Percentiles rank a stretch among this genome's conserved stretches.
phyloP scores from a whole-genome alignment of 192 early-diverging fungal species.

The Kickxella alabastrina region DNA sequence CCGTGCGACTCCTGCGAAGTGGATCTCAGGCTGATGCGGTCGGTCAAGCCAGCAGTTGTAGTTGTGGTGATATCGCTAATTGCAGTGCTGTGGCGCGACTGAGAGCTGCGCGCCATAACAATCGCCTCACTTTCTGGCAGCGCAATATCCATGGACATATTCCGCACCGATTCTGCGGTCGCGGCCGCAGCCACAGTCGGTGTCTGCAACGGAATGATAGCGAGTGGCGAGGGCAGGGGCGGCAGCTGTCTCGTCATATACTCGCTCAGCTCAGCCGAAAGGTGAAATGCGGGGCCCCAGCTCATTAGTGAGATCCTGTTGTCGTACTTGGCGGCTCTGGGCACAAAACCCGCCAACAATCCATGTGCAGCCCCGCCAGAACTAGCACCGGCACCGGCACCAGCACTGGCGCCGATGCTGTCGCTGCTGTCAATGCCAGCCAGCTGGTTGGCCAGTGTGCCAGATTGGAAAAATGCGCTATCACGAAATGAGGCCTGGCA shows the following conservation, averaged over 20 bases:
- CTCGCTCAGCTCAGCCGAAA: constrained; percentile 3
- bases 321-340: not conserved
- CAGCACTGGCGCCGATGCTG: not conserved
- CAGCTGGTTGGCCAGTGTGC: not conserved
- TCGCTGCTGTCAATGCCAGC: not conserved
- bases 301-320: not conserved
- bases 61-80: not conserved
- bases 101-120: not conserved
- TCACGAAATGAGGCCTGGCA: constrained; percentile 1
- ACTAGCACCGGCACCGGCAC: not conserved
- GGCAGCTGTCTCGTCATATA: constrained; percentile 20
- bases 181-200: not conserved
- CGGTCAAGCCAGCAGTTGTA: not conserved
- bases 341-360: too few species aligned
- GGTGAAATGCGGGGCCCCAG: not conserved
- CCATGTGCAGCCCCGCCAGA: too few species aligned
- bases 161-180: constrained; percentile 1
- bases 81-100: constrained; percentile 5
- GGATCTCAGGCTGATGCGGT: constrained; percentile 18
- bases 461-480: constrained; percentile 9
- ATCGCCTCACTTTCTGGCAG: constrained; percentile 1
- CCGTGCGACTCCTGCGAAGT: constrained; percentile 20
- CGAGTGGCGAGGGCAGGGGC: constrained; percentile 6
- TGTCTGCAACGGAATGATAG: not conserved
- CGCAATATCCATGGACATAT: constrained; percentile 8